Evolutionary conservation across 2,329 filamentous ascomycete genomes (phyloP).

Genomic region (Xylaria sp.): DNA sequence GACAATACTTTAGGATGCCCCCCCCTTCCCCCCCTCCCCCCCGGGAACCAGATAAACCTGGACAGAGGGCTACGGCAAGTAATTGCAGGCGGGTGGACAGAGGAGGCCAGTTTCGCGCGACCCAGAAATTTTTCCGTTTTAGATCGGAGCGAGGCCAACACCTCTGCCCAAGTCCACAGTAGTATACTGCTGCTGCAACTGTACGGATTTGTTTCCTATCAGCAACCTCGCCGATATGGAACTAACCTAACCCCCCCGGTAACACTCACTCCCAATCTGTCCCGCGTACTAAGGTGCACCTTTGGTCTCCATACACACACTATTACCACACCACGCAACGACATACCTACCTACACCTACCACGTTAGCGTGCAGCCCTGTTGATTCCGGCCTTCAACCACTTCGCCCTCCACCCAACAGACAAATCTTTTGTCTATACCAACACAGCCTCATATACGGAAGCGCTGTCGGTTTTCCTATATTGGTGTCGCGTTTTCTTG

Average conservation of each 20-base stretch:
- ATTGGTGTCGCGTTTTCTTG: neutral
- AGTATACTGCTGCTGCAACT: neutral
- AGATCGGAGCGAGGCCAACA: constrained; percentile 24
- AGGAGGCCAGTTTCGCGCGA: constrained; percentile 38
- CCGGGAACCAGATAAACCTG: constrained; percentile 11
- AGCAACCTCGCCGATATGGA: constrained; percentile 3
- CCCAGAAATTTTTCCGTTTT: constrained; percentile 36
- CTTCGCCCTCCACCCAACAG: constrained; percentile 12
- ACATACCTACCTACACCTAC: constrained; percentile 8
- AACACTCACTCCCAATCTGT: constrained; percentile 18
- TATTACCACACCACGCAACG: constrained; percentile 22
- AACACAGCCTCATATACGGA: neutral
- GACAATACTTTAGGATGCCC: neutral
- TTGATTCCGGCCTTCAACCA: constrained; percentile 4
- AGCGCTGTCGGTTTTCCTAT: neutral
- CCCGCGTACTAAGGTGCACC: constrained; percentile 14
- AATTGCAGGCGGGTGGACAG: constrained; percentile 12
- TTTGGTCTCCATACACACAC: constrained; percentile 12
- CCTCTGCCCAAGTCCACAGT: constrained; percentile 1
- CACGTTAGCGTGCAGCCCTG: constrained; percentile 20
- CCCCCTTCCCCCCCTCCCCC: constrained; percentile 1
- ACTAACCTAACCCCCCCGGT: constrained; percentile 1
- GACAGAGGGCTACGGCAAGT: neutral
- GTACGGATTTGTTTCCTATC: constrained; percentile 3
- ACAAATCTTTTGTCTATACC: constrained; percentile 8